These are phyloP conservation scores for Xylariaceae sp. DNA, from an alignment of 2,329 filamentous ascomycete species.

Conservation along the genomic window DNA sequence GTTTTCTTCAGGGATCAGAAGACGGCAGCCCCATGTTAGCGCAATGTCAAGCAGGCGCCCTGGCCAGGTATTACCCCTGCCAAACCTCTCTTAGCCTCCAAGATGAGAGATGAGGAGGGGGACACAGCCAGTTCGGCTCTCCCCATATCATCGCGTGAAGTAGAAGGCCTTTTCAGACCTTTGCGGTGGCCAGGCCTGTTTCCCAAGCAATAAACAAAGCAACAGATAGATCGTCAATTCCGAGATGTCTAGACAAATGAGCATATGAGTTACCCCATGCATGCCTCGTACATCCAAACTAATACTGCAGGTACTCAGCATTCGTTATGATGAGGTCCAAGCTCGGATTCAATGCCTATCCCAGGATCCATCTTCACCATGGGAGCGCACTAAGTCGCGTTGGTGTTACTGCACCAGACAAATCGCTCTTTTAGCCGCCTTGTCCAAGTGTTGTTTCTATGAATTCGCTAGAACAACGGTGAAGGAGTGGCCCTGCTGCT, in stretches of 20 bases:
- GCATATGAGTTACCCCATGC: no score
- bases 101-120: neutral
- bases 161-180: no score
- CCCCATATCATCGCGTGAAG: neutral
- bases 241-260: no score
- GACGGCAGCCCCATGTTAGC: constrained; percentile 24
- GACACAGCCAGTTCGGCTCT: neutral
- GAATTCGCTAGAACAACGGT: neutral
- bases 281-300: no score
- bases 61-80: constrained; percentile 18
- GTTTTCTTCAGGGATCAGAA: constrained; percentile 29
- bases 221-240: neutral
- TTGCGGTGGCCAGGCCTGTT: neutral
- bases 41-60: constrained; percentile 32
- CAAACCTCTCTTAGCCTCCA: constrained; percentile 1
- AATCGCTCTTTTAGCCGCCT: no score
- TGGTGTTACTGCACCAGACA: no score
- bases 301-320: no score
- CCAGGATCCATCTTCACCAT: neutral
- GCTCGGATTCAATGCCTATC: neutral
- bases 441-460: no score
- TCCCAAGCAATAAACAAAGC: neutral
- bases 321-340: no score
- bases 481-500: neutral
- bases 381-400: neutral